Percentiles rank a stretch among this genome's conserved stretches.
phyloP scores from a whole-genome alignment of 1,284 basidiomycete species.

The Exobasidium cylindrosporum region DNA sequence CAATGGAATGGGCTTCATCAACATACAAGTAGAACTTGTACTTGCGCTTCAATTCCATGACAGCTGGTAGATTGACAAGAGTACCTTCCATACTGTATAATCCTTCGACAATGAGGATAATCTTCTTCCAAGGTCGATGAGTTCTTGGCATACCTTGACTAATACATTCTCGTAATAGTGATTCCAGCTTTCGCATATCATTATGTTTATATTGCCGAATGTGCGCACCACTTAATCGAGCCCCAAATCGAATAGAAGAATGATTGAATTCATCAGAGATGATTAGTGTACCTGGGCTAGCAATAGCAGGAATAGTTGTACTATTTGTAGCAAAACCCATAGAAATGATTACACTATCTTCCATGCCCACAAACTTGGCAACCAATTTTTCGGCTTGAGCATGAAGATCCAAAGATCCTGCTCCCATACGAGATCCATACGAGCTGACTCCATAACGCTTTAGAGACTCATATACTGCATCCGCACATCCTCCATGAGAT shows the following conservation, averaged over 20 bases:
- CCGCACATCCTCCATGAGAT: constrained; percentile 85
- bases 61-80: constrained; percentile 75
- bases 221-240: constrained; percentile 80
- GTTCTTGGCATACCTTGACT: constrained; percentile 96
- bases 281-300: constrained; percentile 85
- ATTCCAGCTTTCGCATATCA: constrained; percentile 80
- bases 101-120: constrained; percentile 89
- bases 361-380: constrained; percentile 81
- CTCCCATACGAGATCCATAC: constrained; percentile 75
- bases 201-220: constrained; percentile 97
- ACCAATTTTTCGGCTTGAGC: constrained; percentile 78
- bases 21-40: constrained; percentile 99
- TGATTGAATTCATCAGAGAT: constrained; percentile 98
- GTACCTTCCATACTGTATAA: constrained; percentile 98
- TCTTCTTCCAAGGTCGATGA: constrained; percentile 98
- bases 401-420: constrained; percentile 81
- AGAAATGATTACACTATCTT: constrained; percentile 83
- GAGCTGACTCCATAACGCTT: constrained; percentile 66
- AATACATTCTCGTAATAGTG: constrained; percentile 81
- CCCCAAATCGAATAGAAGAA: constrained; percentile 89
- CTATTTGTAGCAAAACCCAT: constrained; percentile 99
- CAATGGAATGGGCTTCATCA: constrained; percentile 96
- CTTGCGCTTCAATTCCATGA: constrained; percentile 84
- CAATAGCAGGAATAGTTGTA: constrained; percentile 86
- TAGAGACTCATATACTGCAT: constrained; percentile 70